Evolutionary conservation across 306 rosid genomes (phyloP), one percentile per base, ranked within the genome.

Genomic region (Hippophae tibetana): DNA sequence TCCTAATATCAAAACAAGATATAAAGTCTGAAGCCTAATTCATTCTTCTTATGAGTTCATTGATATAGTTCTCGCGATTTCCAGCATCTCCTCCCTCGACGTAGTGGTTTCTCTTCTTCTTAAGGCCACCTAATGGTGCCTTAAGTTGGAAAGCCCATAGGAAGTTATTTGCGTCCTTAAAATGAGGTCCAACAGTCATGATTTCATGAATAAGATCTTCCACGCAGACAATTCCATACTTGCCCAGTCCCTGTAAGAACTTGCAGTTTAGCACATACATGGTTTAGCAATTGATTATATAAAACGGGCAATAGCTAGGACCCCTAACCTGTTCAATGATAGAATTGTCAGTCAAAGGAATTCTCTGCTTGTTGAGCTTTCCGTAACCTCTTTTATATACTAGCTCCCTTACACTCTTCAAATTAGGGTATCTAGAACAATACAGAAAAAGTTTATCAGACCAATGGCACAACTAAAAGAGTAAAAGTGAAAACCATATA

Each of bases 21-120:
- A 31, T 31, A 18, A 18, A 18, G 38, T 2, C 14, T 3, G 10
- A 46, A n/a, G 42, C 47, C 76, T 82, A 86, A 72, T 89, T 82
- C 95, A 78, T 89, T 68, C 90, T 86, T 69, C 93, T 67, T 68
- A 89, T 80, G 10, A 89, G 88, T 75, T 84, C 90, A 26, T 84
- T 86, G 57, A 86, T 84, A 69, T 62, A 78, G 14, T 74, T 74
- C 58, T 86, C 93, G 6, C 85, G 76, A 53, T 89, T 82, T 41
- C 93, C 88, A 3, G 95, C 94, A 12, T 84, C 95, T 41, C 95
- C 94, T 2, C 93, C 97, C 59, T 84, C 95, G 8, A 84, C 95
- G 51, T 84, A 86, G 64, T 84, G 95, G 11, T 86, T 86, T 60
- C 88, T 82, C 62, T 89, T 89, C 83, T 84, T 82, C 78, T 89